Base-by-base conservation (phyloP, 345 rosid species). In the Erysimum cheiranthoides region DNA sequence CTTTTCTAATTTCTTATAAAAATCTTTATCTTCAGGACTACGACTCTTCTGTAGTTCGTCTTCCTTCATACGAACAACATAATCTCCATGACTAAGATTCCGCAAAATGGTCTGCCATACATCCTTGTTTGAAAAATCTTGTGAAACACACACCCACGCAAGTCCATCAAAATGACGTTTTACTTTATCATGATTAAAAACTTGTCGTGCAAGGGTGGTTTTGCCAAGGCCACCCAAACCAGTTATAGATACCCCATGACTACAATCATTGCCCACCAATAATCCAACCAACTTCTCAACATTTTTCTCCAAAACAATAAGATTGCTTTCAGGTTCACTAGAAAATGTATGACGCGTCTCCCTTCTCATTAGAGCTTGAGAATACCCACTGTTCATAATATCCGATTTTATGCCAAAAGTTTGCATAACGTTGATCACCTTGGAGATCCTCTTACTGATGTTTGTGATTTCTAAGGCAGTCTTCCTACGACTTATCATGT, bases 211-310 rank as follows among this genome's bases (percentile, higher is more conserved):
- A 0, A 87, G 75, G 4, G 91, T 43, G 1, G 88, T 86, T 68
- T 82, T 86, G 5, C 90, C 88, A n/a, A 82, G 61, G n/a, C 90
- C 90, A 0, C 87, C 84, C 87, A 84, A 83, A 14, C 90, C 88
- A 14, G 70, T 66, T 9, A 86, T 71, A 0, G 79, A 68, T n/a
- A 85, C 78, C 47, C 73, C 73, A 11, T 45, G 50, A 14, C 12
- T 49, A 3, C 58, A 50, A 0, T 35, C 59, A 1, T 28, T 54
- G 4, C 0, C 54, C 7, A 69, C 42, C 54, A 85, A 42, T 25
- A 70, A 6, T 1, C 52, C 50, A 47, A 82, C 79, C 47, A 85
- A 14, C 3, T 3, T 50, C 3, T 46, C 0, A 0, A 76, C 47
- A 21, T 75, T 76, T 6, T 61, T 38, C 27, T 81, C 83, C 36